Conservation (phyloP, 768 basidiomycete species). For the Dacryopinax primogenitus region DNA sequence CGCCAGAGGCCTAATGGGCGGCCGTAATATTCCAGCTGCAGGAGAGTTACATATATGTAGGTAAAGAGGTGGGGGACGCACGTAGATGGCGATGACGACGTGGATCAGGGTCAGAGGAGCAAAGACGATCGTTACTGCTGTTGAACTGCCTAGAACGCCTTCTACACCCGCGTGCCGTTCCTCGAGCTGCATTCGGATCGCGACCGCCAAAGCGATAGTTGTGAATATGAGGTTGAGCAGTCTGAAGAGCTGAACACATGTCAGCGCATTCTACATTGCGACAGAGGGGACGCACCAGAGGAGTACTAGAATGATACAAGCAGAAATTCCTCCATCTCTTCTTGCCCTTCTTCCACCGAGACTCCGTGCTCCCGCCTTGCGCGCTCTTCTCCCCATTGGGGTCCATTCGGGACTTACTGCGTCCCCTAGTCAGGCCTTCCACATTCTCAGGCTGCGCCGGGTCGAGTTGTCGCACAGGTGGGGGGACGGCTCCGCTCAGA, state of each 20-base stretch:
- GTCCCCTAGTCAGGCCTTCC: constrained; percentile 28
- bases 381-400: not conserved
- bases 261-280: too few relatives aligned
- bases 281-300: constrained; percentile 41
- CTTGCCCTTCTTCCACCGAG: constrained; percentile 20
- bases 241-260: constrained; percentile 54
- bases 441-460: constrained; percentile 26
- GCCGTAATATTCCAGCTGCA: constrained; percentile 82
- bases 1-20: constrained; percentile 85
- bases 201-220: constrained; percentile 62
- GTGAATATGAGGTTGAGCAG: constrained; percentile 75
- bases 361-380: constrained; percentile 10
- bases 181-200: constrained; percentile 53
- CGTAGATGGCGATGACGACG: constrained; percentile 77
- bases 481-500: constrained; percentile 6
- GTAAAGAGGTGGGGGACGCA: constrained; percentile 29
- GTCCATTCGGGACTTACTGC: constrained; percentile 22
- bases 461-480: not conserved
- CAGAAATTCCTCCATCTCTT: constrained; percentile 53
- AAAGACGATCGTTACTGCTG: constrained; percentile 68
- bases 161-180: constrained; percentile 41
- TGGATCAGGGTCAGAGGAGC: constrained; percentile 70
- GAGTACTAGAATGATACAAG: constrained; percentile 62
- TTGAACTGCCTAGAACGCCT: constrained; percentile 72
- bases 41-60: constrained; percentile 16